Base-by-base conservation (phyloP, 2,329 filamentous ascomycete species). In the Rutstroemia sp. region DNA sequence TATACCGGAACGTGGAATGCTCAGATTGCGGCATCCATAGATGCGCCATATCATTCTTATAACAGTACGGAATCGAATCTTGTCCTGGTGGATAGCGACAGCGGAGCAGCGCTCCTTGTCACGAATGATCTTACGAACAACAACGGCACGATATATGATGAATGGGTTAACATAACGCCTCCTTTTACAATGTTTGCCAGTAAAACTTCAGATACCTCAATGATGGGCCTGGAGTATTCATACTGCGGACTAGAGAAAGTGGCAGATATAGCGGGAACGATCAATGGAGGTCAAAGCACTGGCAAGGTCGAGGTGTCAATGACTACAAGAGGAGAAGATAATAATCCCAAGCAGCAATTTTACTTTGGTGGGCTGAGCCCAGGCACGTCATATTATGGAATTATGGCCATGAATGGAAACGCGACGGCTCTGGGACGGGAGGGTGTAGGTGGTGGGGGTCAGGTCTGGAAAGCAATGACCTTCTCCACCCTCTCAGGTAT, bases 1-100 rank as follows among this genome's bases (percentile, higher is more conserved):
- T 74, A 73, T 46, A 72, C 75, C 0, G 87, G 86, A 2, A 75
- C 76, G 4, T 99, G 90, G 77, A 88, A 85, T 58, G 92, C 92
- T 63, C 79, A 95, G 65, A 74, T 99, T 21, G 90, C 90, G 1
- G 88, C 82, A 5, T 96, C 92, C 1, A 83, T 86, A n/a, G 87
- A 95, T 64, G 80, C 75, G 1, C 87, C 79, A 59, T 96, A 89
- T 68, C 87, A 95, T 71, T 77, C 73, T 38, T 88, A 82, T 64
- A 59, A 65, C 75, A 82, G 64, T 50, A 57, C 61, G 10, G 60
- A 67, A 52, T 49, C 62, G 72, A 78, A 60, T 69, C 76, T 96
- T 7, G 81, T 84, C 64, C 87, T 92, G 72, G 83, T 96, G 52
- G 94, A 97, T 67, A 90, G 89, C 23, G 94, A 97, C 70, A 85